phyloP scores from a whole-genome alignment of 176 grass and related monocot genomes.

The Eremochloa ophiuroides region DNA sequence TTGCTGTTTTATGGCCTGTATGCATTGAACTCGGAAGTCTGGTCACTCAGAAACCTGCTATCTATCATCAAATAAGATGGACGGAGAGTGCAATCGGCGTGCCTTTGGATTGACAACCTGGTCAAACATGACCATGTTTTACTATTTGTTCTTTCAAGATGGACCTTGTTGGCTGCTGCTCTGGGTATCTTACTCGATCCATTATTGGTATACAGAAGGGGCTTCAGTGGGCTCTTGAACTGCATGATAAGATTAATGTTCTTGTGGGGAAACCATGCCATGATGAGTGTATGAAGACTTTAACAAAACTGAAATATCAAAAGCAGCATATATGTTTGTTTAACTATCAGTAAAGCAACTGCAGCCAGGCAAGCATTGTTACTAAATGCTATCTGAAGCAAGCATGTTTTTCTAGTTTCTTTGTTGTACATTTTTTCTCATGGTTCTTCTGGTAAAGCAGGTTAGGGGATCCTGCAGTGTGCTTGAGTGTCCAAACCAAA shows the following conservation, averaged over 20 bases:
- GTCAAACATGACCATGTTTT: neutral
- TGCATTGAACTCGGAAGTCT: neutral
- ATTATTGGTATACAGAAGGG: neutral
- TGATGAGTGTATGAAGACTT: neutral
- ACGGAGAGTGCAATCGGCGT: neutral
- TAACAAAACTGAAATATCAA: conserved; percentile 10
- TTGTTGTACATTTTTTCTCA: neutral
- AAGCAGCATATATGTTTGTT: neutral
- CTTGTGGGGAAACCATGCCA: neutral
- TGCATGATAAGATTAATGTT: neutral
- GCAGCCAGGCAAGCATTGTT: conserved; percentile 23
- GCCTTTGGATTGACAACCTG: neutral
- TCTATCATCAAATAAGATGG: neutral
- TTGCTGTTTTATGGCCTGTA: conserved; percentile 12
- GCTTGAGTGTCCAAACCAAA: neutral
- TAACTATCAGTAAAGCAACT: neutral
- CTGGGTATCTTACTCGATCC: neutral
- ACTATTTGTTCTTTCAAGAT: neutral
- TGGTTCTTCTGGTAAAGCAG: conserved; percentile 33
- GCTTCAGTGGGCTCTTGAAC: neutral
- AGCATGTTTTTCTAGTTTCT: neutral
- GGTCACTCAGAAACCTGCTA: neutral
- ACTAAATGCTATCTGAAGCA: neutral
- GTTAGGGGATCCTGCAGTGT: neutral
- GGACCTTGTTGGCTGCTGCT: neutral